phyloP scores from a whole-genome alignment of 2,329 filamentous ascomycete species.

The Canariomyces notabilis region DNA sequence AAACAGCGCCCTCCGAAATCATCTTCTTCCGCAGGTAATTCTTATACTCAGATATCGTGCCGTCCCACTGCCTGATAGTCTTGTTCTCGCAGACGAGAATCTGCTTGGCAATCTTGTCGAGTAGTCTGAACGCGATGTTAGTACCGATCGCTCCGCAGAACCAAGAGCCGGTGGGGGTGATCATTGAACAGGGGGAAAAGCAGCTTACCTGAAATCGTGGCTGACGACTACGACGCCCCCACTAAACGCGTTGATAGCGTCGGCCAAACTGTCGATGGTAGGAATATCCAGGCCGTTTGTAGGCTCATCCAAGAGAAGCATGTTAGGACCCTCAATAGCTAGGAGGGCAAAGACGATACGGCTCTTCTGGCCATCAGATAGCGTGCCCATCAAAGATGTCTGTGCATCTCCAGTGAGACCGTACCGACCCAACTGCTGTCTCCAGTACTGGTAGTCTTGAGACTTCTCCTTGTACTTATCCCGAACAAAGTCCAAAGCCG shows the following conservation, averaged over 20 bases:
- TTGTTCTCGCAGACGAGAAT: slow-evolving; percentile 99
- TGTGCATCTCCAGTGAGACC: slow-evolving; percentile 89
- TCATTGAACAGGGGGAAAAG: no score
- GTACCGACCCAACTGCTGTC: slow-evolving; percentile 92
- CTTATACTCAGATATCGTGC: slow-evolving; percentile 92
- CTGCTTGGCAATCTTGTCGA: slow-evolving; percentile 99
- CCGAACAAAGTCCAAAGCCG: slow-evolving; percentile 91
- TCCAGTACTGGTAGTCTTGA: slow-evolving; percentile 99
- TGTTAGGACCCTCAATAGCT: slow-evolving; percentile 94
- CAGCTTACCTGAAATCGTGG: slow-evolving; percentile 91
- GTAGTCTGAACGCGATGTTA: slow-evolving; percentile 54
- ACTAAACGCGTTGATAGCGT: slow-evolving; percentile 93
- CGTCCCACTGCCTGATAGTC: slow-evolving; percentile 85
- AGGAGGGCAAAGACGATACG: slow-evolving; percentile 96
- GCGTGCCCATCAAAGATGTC: slow-evolving; percentile 94
- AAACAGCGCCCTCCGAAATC: slow-evolving; percentile 81
- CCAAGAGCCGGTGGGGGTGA: not conserved
- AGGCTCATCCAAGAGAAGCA: slow-evolving; percentile 95
- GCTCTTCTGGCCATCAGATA: slow-evolving; percentile 96
- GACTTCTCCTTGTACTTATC: slow-evolving; percentile 87
- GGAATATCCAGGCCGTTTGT: slow-evolving; percentile 99
- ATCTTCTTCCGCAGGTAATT: slow-evolving; percentile 99
- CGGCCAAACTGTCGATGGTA: slow-evolving; percentile 93
- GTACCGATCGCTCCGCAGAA: not conserved
- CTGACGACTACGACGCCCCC: slow-evolving; percentile 97